Percentiles rank a stretch among this genome's conserved stretches.
phyloP scores from a whole-genome alignment of 441 rosid genomes.

The Arabidopsis lyrata region DNA sequence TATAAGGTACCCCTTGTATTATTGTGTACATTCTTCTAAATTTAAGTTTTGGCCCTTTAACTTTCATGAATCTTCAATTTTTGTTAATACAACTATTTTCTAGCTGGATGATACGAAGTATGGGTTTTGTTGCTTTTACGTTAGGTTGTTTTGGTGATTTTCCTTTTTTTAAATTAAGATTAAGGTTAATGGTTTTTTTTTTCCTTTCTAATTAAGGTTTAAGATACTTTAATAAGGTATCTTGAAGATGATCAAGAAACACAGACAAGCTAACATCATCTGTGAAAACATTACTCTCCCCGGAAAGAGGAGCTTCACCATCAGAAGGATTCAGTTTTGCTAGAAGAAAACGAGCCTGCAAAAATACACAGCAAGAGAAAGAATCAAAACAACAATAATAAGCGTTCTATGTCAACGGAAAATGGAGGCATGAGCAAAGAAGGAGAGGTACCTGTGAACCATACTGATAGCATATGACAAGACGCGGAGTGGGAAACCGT shows the following conservation, averaged over 20 bases:
- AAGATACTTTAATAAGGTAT: no score
- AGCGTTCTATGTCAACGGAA: no score
- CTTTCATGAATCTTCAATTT: neutral
- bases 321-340: constrained; percentile 90
- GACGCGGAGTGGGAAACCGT: constrained; percentile 91
- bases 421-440: neutral
- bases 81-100: constrained; percentile 18
- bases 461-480: constrained; percentile 90
- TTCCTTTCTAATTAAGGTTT: neutral
- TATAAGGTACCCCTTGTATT: neutral
- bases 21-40: neutral
- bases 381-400: constrained; percentile 1
- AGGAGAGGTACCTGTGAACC: constrained; percentile 81
- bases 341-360: constrained; percentile 91
- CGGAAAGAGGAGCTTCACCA: constrained; percentile 49
- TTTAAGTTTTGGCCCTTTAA: constrained; percentile 3
- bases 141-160: neutral
- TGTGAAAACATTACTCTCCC: constrained; percentile 74
- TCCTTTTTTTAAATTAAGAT: neutral
- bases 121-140: neutral
- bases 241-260: constrained; percentile 89
- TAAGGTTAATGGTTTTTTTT: neutral
- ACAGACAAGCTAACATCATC: constrained; percentile 92
- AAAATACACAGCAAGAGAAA: constrained; percentile 4
- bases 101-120: neutral